A percentile compares a stretch with the other conserved stretches of the same genome.
Evolutionary conservation across 2,329 filamentous ascomycete species (phyloP).

Genomic region (Coniochaeta sp.): DNA sequence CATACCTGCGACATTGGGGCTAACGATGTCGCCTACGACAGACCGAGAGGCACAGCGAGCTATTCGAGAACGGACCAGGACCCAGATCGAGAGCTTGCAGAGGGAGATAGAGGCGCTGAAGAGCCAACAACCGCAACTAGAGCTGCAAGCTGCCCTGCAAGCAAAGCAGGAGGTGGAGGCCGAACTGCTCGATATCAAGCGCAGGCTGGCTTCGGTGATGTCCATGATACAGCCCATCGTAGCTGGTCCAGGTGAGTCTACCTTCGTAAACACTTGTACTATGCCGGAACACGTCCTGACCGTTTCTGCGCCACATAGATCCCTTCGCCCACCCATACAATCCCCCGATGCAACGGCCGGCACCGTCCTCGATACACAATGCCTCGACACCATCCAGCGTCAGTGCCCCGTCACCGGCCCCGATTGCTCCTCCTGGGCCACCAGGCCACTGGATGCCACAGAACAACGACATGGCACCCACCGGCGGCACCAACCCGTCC

Average conservation of each 20-base stretch:
- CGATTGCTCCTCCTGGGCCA: slow-evolving; percentile 14
- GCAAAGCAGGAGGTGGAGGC: slow-evolving; percentile 72
- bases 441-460: slow-evolving; percentile 13
- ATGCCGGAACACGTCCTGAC: background rate
- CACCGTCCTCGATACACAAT: slow-evolving; percentile 22
- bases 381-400: slow-evolving; percentile 31
- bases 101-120: slow-evolving; percentile 67
- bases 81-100: slow-evolving; percentile 71
- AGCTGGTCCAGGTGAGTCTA: slow-evolving; percentile 17
- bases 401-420: slow-evolving; percentile 23
- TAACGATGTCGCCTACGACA: slow-evolving; percentile 22
- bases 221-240: slow-evolving; percentile 56
- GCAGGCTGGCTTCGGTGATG: slow-evolving; percentile 59
- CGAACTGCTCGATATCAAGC: slow-evolving; percentile 73
- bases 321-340: slow-evolving; percentile 22
- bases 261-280: background rate
- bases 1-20: background rate
- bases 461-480: slow-evolving; percentile 14
- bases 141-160: slow-evolving; percentile 67
- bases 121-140: slow-evolving; percentile 73
- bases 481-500: slow-evolving; percentile 8
- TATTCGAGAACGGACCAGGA: slow-evolving; percentile 75
- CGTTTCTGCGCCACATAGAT: background rate
- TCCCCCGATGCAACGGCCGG: slow-evolving; percentile 13
- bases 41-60: slow-evolving; percentile 82